phyloP scores from a whole-genome alignment of 192 early-diverging fungal genomes.

The Rhizophagus sp. region DNA sequence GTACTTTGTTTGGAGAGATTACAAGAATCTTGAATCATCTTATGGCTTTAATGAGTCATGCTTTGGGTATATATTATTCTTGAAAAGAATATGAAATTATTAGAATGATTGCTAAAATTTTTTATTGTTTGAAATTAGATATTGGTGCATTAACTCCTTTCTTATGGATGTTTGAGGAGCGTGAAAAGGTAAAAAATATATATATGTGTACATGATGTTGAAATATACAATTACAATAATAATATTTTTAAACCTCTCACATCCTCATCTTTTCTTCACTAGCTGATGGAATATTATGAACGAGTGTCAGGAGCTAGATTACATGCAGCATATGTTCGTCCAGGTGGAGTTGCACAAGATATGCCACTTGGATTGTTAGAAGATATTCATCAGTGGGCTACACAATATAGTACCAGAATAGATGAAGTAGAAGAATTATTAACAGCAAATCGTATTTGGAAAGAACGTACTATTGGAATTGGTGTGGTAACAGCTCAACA shows the following conservation, averaged over 20 bases:
- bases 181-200: constrained; percentile 67
- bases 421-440: constrained; percentile 96
- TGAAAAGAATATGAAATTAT: neutral
- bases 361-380: constrained; percentile 91
- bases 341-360: constrained; percentile 93
- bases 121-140: constrained; percentile 39
- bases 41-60: constrained; percentile 96
- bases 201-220: neutral
- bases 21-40: constrained; percentile 98
- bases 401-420: constrained; percentile 83
- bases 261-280: neutral
- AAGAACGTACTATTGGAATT: constrained; percentile 80
- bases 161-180: constrained; percentile 99
- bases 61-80: constrained; percentile 58
- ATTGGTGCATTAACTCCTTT: constrained; percentile 98
- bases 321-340: constrained; percentile 96
- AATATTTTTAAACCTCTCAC: neutral
- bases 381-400: constrained; percentile 95
- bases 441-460: constrained; percentile 94
- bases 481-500: constrained; percentile 86
- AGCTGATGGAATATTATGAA: constrained; percentile 98
- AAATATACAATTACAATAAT: neutral
- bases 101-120: neutral
- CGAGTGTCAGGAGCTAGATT: constrained; percentile 97
- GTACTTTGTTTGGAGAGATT: constrained; percentile 96